Evolutionary conservation across 2,329 filamentous ascomycete species (phyloP), one percentile per base, ranked within the genome.

Genomic region (Cordyceps cateniannulata): DNA sequence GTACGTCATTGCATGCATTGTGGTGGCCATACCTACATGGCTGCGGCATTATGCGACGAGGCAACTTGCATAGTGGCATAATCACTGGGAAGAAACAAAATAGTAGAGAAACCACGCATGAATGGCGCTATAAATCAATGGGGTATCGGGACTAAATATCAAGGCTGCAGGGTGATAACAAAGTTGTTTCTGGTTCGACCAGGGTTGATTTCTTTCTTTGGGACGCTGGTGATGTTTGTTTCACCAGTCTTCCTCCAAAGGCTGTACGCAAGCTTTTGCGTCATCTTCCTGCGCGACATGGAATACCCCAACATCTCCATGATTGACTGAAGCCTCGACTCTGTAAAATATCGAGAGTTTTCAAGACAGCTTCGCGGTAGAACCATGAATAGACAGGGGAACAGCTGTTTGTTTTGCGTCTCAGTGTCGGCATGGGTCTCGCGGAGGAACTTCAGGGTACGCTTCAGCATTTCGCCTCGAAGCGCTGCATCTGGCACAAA

Each of bases 311-410:
- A 74, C 52, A 82, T 84, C 3, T 73, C 72, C 90, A 98, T 91
- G 62, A 99, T 90, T 4, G 81, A 79, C 8, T 82, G 73, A 24
- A 99, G 74, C 56, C 84, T 82, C 20, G 78, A 72, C 64, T 93
- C 86, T 60, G 91, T 87, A 70, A 96, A 84, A 71, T 99, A 99
- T 55, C 95, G 85, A 18, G 93, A 97, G 71, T 99, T 99, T 24
- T 84, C 82, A 54, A 98, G 81, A 69, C 95, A 99, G 22, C 93
- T 89, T 35, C 90, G 85, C 2, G 95, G 95, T 2, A 99, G 77
- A 10, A 99, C 95, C 32, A 99, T 77, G 72, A 99, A 99, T 9
- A 99, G 76, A 47, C 83, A 85, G 1, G 90, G 90, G 51, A 89
- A 83, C 54, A 74, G 71, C 27, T 24, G 69, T 68, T 60, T 25